Evolutionary conservation across 768 basidiomycete species (phyloP), one percentile per base, ranked within the genome.

Genomic region (Suillus americanus): DNA sequence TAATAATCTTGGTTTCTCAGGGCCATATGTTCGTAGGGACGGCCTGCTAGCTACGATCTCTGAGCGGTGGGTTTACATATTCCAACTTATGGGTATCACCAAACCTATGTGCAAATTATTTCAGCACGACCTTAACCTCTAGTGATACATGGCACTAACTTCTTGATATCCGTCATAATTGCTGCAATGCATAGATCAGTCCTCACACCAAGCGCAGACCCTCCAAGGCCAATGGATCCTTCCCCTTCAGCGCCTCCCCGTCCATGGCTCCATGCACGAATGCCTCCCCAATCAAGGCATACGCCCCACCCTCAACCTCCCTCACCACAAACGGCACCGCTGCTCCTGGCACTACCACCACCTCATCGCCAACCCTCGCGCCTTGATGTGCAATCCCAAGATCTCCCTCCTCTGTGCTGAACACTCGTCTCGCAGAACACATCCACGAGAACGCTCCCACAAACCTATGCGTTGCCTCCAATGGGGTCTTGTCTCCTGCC

Each of bases 301-400:
- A 67, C 23, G 23, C 23, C n/a, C 66, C 55, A 20, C 45, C 64
- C n/a, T 51, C 62, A 53, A 54, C 57, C 53, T n/a, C 28, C 37
- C 64, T 54, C 45, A 65, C 64, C 9, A 65, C 62, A 43, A 65
- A 50, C 28, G 64, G 62, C 33, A 64, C 64, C 30, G 62, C 64
- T 8, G 54, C 45, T 1, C 64, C 55, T 33, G 57, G 51, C 23
- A 57, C 12, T 20, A 65, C 62, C 10, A 65, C 45, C 35, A 65
- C 48, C 37, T 43, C 53, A 57, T 65, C 64, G 23, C 50, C 64
- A 14, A 63, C 50, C 28, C 50, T 51, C 9, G 50, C 50, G 30
- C 50, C 16, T 30, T 51, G 28, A 28, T 51, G 50, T 51, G 50
- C 25, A 30, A 51, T 51, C 28, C 50, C 50, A 8, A 51, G 28